These are phyloP conservation scores for Torulaspora maleeae DNA, from an alignment of 805 yeast genomes.

Conservation along the genomic window DNA sequence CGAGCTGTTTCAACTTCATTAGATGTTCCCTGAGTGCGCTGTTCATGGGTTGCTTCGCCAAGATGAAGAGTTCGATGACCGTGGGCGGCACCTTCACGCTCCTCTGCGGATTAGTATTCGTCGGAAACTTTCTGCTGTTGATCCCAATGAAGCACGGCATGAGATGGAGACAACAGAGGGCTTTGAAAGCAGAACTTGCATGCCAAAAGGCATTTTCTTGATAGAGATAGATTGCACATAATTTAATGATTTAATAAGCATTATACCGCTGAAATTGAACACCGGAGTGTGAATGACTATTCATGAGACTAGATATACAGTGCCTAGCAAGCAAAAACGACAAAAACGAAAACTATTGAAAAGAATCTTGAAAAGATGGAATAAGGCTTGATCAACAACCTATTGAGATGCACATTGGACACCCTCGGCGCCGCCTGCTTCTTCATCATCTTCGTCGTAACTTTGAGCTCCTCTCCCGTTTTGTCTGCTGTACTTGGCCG, in stretches of 20 bases:
- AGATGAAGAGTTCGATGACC: slow-evolving; percentile 53
- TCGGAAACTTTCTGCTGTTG: slow-evolving; percentile 28
- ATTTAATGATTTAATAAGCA: slow-evolving; percentile 1
- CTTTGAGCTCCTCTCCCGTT: slow-evolving; percentile 35
- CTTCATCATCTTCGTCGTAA: slow-evolving; percentile 57
- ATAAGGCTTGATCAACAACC: slow-evolving; percentile 9
- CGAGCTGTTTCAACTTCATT: slow-evolving; percentile 64
- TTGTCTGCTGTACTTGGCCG: slow-evolving; percentile 49
- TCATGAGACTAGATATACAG: slow-evolving; percentile 7
- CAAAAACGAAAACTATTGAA: neutral
- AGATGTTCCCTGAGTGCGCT: slow-evolving; percentile 68
- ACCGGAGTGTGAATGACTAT: slow-evolving; percentile 5
- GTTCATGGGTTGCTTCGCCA: slow-evolving; percentile 61
- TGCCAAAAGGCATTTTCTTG: neutral
- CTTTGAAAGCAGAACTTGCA: slow-evolving; percentile 19
- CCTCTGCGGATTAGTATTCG: slow-evolving; percentile 47
- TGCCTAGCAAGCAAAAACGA: slow-evolving; percentile 4
- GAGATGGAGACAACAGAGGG: slow-evolving; percentile 34
- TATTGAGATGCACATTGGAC: slow-evolving; percentile 87
- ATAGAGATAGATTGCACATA: neutral
- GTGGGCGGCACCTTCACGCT: slow-evolving; percentile 74
- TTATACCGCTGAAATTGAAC: neutral
- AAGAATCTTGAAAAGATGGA: neutral
- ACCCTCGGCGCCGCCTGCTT: slow-evolving; percentile 38
- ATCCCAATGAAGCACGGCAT: slow-evolving; percentile 38